phyloP scores from a whole-genome alignment of 2,329 filamentous ascomycete genomes.

The Penicillium decumbens region DNA sequence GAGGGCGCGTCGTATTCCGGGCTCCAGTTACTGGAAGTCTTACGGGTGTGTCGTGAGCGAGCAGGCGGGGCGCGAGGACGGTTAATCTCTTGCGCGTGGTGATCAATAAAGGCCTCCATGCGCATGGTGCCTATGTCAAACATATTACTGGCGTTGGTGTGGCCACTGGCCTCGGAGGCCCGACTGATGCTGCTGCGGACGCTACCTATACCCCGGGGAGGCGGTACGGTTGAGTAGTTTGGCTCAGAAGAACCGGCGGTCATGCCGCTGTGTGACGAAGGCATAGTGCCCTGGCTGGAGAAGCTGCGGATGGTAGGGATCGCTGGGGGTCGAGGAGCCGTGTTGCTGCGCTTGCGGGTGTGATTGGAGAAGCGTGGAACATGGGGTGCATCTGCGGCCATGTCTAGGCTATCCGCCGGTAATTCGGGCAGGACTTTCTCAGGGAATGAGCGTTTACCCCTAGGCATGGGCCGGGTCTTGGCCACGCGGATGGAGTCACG shows the following conservation, averaged over 20 bases:
- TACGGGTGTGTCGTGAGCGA: constrained; percentile 25
- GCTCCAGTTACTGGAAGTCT: constrained; percentile 34
- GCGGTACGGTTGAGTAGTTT: constrained; percentile 37
- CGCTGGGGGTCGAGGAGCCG: constrained; percentile 58
- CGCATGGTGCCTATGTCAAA: constrained; percentile 89
- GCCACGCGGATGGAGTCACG: constrained; percentile 86
- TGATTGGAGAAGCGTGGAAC: constrained; percentile 57
- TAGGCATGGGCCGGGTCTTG: constrained; percentile 55
- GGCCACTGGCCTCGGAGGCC: constrained; percentile 49
- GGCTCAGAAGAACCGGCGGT: constrained; percentile 59
- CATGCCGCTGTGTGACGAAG: constrained; percentile 49
- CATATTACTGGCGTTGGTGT: constrained; percentile 54
- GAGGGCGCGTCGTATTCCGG: constrained; percentile 33
- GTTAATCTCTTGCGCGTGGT: constrained; percentile 31
- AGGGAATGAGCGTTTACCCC: constrained; percentile 40
- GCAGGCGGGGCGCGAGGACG: constrained; percentile 22
- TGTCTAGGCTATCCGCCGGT: constrained; percentile 26
- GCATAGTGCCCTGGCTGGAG: constrained; percentile 48
- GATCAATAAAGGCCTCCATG: constrained; percentile 92
- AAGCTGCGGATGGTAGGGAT: constrained; percentile 71
- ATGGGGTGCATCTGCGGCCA: constrained; percentile 48
- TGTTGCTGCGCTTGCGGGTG: constrained; percentile 83
- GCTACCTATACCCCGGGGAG: constrained; percentile 28
- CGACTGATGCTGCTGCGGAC: constrained; percentile 47
- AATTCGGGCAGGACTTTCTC: constrained; percentile 33